Conservation (phyloP, 2,329 filamentous ascomycete genomes). For the Tolypocladium tropicale region DNA sequence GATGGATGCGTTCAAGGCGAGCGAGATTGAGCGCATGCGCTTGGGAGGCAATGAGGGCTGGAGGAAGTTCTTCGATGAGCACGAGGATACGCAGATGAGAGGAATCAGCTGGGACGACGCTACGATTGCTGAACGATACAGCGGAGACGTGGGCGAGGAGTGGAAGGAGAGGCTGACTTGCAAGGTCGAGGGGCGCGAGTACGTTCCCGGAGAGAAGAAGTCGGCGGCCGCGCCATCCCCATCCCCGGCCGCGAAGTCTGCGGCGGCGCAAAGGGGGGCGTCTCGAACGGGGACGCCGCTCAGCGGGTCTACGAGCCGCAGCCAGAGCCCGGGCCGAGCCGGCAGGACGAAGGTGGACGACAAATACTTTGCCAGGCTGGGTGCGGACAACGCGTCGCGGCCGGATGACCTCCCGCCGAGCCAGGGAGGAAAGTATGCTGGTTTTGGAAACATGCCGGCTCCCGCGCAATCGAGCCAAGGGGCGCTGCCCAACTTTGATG, state of each 20-base stretch:
- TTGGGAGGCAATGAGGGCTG: slow-evolving; percentile 82
- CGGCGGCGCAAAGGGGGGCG: slow-evolving; percentile 21
- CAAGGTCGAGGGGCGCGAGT: slow-evolving; percentile 81
- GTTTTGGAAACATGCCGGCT: slow-evolving; percentile 73
- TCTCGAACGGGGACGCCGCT: slow-evolving; percentile 31
- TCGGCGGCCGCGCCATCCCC: slow-evolving; percentile 15
- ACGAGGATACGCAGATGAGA: slow-evolving; percentile 54
- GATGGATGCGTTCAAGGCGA: slow-evolving; percentile 96
- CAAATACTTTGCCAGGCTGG: slow-evolving; percentile 79
- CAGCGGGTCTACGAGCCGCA: slow-evolving; percentile 27
- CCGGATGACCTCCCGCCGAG: slow-evolving; percentile 68
- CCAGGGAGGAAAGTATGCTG: slow-evolving; percentile 85
- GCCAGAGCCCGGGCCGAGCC: slow-evolving; percentile 26
- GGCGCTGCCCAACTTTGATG: slow-evolving; percentile 61
- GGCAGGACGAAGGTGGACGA: slow-evolving; percentile 62
- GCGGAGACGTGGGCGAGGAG: slow-evolving; percentile 83
- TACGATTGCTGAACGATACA: slow-evolving; percentile 83
- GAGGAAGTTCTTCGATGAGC: slow-evolving; percentile 75
- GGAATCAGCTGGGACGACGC: slow-evolving; percentile 73
- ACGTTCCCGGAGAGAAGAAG: slow-evolving; percentile 62
- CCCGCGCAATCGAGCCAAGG: slow-evolving; percentile 33
- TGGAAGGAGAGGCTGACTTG: slow-evolving; percentile 85
- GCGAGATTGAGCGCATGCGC: slow-evolving; percentile 90
- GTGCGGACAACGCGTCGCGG: slow-evolving; percentile 69
- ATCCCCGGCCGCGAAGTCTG: slow-evolving; percentile 19